Evolutionary conservation across 2,329 filamentous ascomycete species (phyloP).

Genomic region (Sporothrix brasiliensis): DNA sequence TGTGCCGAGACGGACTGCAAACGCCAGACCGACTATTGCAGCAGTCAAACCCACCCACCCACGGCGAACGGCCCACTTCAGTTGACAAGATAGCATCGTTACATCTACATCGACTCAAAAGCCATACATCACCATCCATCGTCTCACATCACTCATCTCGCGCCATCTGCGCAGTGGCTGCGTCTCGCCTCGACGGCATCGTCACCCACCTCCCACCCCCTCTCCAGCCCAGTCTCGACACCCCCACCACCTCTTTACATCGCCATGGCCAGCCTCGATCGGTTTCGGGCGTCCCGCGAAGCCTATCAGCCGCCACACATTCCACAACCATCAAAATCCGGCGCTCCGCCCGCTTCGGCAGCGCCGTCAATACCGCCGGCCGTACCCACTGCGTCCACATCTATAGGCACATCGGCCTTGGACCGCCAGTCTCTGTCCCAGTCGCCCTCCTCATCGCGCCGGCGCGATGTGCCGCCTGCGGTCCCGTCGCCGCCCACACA

Average conservation of each 20-base stretch:
- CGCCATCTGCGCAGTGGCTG: slow-evolving; percentile 16
- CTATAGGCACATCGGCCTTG: slow-evolving; percentile 14
- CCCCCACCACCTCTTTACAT: neutral
- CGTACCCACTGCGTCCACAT: neutral
- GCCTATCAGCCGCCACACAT: slow-evolving; percentile 59
- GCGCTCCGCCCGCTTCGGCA: slow-evolving; percentile 26
- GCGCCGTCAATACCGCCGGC: slow-evolving; percentile 5
- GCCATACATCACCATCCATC: neutral
- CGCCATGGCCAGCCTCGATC: slow-evolving; percentile 62
- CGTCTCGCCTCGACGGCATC: slow-evolving; percentile 15
- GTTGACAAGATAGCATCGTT: neutral
- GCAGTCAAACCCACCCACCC: neutral
- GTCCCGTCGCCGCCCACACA: slow-evolving; percentile 63
- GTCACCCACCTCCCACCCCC: neutral
- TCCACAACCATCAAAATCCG: slow-evolving; percentile 40
- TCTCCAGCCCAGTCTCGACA: neutral
- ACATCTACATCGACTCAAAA: neutral
- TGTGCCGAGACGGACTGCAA: neutral
- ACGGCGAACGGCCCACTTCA: neutral
- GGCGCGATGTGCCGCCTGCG: slow-evolving; percentile 62
- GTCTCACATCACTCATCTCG: neutral
- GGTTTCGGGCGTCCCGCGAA: slow-evolving; percentile 61
- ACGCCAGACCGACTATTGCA: neutral
- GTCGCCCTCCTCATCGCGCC: slow-evolving; percentile 39
- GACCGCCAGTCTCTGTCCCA: slow-evolving; percentile 47